Base-by-base conservation (phyloP, 345 rosid species). In the Limnanthes douglasii region DNA sequence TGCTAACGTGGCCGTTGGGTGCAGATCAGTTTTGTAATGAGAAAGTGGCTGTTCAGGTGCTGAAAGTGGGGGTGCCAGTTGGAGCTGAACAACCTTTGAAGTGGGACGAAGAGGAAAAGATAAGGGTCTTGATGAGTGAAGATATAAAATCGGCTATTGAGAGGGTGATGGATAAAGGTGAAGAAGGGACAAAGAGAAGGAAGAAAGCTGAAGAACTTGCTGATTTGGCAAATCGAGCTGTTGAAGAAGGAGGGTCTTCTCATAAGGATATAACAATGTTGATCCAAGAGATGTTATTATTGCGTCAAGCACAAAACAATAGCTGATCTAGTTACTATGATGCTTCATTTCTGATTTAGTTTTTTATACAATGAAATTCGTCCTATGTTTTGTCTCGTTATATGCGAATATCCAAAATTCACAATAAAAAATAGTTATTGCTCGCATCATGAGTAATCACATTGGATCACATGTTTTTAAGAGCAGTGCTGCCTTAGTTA, bases 1-100 rank as follows among this genome's bases (percentile, higher is more conserved):
- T 61, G 49, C 17, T 53, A 29, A 48, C 60, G 3, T 60, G 64
- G 67, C 68, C 64, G 1, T 34, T 65, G 8, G 56, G 56, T 17
- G 60, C 32, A 5, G 72, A 65, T 10, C 67, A 65, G 36, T 65
- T 65, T 43, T 45, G 18, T 34, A 65, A 65, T 16, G 67, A 60
- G 50, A 65, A 53, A 42, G 23, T 65, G 10, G 47, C 42, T 17
- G 41, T 49, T 20, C 42, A 60, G 11, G 43, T 60, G 3, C 13
- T 59, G n/a, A 14, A 18, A 18, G 19, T 43, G 15, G 55, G 68
- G 0, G 56, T 57, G 19, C 30, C 19, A 30, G 20, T 51, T 3
- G 60, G 68, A 6, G 59, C 14, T 4, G 53, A 55, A 27, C 20
- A n/a, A 18, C 31, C 35, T 5, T 7, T 50, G 10, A 11, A 1